Conservation (phyloP, 345 rosid genomes). For the Salix suchowensis region DNA sequence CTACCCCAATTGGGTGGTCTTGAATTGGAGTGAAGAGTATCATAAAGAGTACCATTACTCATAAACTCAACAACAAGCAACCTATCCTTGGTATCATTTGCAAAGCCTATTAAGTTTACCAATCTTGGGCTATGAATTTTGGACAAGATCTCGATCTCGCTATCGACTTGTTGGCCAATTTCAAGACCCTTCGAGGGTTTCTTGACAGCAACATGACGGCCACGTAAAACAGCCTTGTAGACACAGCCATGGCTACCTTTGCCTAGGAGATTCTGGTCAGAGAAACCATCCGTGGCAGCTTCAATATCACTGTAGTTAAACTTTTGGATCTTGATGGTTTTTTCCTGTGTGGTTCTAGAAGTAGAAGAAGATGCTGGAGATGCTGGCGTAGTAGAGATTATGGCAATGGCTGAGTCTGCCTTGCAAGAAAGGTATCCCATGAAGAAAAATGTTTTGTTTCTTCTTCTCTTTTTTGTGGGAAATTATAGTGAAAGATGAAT, state of each 20-base stretch:
- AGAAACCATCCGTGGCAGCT: constrained; percentile 90
- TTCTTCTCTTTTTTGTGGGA: neutral
- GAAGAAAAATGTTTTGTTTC: neutral
- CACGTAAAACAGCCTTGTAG: constrained; percentile 81
- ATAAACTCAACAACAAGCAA: constrained; percentile 86
- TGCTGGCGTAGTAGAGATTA: constrained; percentile 18
- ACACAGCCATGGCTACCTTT: constrained; percentile 97
- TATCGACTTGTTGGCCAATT: constrained; percentile 62
- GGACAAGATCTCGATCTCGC: constrained; percentile 93
- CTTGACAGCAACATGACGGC: constrained; percentile 88
- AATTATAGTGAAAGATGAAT: constrained; percentile 1
- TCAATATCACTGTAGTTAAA: constrained; percentile 82
- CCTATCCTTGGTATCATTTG: constrained; percentile 64
- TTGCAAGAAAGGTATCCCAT: constrained; percentile 94
- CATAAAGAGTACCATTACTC: constrained; percentile 90
- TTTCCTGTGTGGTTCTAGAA: constrained; percentile 36
- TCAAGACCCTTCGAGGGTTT: constrained; percentile 66
- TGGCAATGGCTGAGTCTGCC: constrained; percentile 51
- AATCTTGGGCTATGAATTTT: constrained; percentile 80
- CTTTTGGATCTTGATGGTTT: constrained; percentile 70
- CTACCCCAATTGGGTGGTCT: constrained; percentile 71
- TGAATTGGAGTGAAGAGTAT: constrained; percentile 68
- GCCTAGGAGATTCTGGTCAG: constrained; percentile 68
- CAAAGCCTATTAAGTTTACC: constrained; percentile 85
- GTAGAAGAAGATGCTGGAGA: constrained; percentile 26